phyloP scores from a whole-genome alignment of 2,329 filamentous ascomycete genomes.

The Seiridium unicorne region DNA sequence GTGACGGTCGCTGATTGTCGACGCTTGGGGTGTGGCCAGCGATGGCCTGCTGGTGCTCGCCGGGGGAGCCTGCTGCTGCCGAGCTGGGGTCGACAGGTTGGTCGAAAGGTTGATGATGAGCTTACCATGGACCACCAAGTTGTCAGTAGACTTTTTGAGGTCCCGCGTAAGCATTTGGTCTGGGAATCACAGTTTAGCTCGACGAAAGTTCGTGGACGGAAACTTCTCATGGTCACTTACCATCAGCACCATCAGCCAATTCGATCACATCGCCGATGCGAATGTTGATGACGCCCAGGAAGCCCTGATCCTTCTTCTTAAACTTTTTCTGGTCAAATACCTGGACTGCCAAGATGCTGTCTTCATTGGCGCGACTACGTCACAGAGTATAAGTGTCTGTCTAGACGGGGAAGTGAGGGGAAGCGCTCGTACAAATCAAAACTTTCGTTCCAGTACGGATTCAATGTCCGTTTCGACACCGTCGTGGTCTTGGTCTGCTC shows the following conservation, averaged over 20 bases:
- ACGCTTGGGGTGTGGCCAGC: conserved; percentile 40
- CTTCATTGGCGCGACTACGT: conserved; percentile 80
- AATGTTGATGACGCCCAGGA: conserved; percentile 96
- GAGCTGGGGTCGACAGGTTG: conserved; percentile 72
- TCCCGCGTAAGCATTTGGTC: conserved; percentile 98
- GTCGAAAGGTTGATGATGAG: conserved; percentile 95
- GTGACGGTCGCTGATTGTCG: conserved; percentile 41
- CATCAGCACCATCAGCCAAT: conserved; percentile 83
- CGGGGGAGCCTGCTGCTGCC: conserved; percentile 33
- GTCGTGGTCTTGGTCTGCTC: conserved; percentile 98
- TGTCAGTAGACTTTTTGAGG: conserved; percentile 96
- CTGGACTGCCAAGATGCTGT: conserved; percentile 94
- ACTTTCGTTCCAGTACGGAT: conserved; percentile 99
- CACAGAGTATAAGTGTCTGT: conserved; percentile 17
- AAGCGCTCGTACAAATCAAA: conserved; percentile 84
- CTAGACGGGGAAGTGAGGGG: conserved; percentile 10
- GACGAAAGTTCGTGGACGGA: not conserved
- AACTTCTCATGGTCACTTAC: conserved; percentile 50
- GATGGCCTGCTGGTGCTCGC: conserved; percentile 45
- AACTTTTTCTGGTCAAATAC: conserved; percentile 99
- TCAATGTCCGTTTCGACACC: conserved; percentile 95
- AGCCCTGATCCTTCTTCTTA: conserved; percentile 99
- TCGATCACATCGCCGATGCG: conserved; percentile 94
- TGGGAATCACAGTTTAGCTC: conserved; percentile 42
- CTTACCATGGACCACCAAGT: conserved; percentile 95